A percentile compares a stretch with the other conserved stretches of the same genome.
These are phyloP conservation scores for Erodium texanum DNA, from an alignment of 441 rosid species.

Conservation along the genomic window DNA sequence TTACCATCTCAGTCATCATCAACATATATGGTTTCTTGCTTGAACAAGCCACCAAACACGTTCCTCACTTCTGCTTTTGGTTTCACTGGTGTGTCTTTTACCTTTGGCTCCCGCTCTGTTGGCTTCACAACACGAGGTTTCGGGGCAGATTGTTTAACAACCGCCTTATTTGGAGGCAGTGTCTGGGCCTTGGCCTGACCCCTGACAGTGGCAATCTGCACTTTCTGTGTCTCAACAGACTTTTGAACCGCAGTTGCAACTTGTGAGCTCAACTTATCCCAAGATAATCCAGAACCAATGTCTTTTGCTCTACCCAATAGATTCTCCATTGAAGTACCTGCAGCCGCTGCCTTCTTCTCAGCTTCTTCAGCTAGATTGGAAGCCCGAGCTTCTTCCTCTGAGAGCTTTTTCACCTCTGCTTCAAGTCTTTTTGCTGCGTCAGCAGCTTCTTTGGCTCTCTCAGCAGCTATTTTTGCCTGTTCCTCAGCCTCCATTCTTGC, in stretches of 20 bases:
- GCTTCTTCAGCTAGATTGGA: constrained; percentile 30
- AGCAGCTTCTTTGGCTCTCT: constrained; percentile 52
- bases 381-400: constrained; percentile 38
- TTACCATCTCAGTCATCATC: constrained; percentile 56
- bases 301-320: constrained; percentile 59
- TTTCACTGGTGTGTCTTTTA: constrained; percentile 29
- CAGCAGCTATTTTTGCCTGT: constrained; percentile 46
- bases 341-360: constrained; percentile 47
- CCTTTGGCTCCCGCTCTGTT: constrained; percentile 23
- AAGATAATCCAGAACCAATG: constrained; percentile 51
- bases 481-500: constrained; percentile 70
- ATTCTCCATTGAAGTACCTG: constrained; percentile 39
- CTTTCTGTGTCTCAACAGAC: constrained; percentile 30
- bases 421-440: constrained; percentile 38
- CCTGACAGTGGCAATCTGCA: constrained; percentile 75
- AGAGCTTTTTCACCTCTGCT: constrained; percentile 48
- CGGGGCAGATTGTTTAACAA: constrained; percentile 30
- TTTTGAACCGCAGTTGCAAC: constrained; percentile 43
- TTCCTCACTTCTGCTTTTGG: constrained; percentile 57
- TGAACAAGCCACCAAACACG: constrained; percentile 74
- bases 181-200: constrained; percentile 80
- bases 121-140: constrained; percentile 22
- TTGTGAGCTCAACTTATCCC: constrained; percentile 68
- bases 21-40: constrained; percentile 79
- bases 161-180: constrained; percentile 54